Base-by-base conservation (phyloP, 2,329 filamentous ascomycete species). In the Trichoderma atroviride region DNA sequence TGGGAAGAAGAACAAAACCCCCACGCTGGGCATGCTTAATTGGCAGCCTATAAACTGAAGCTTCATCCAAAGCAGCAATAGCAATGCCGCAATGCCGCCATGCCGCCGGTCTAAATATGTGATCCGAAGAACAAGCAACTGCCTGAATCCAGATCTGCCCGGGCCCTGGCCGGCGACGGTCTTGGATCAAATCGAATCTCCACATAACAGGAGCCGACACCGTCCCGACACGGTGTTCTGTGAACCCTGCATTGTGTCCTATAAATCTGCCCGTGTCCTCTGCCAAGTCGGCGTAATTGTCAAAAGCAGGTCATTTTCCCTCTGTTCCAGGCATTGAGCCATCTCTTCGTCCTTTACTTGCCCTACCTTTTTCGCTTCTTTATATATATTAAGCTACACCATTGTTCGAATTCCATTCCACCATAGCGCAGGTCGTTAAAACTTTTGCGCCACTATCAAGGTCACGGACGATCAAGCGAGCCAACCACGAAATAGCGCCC, bases 161-260 rank as follows among this genome's bases (percentile, higher is more conserved):
- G 33, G 47, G 37, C 47, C 43, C 43, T 64, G 22, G 56, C 52
- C 61, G 61, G 24, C 35, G 61, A n/a, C 24, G 50, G 61, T 16
- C 50, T 24, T 19, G 33, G 52, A 56, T 14, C 61, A 52, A 22
- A 37, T 43, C 61, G 24, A 31, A 55, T 55, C 50, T 52, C 61
- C 61, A 64, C 61, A 64, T 64, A 4, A 50, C 33, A 35, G 33
- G 40, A 61, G 33, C n/a, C 40, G 59, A 50, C 59, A 61, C 59
- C n/a, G 14, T 19, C 22, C 29, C 59, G 40, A 50, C 59, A 61
- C 59, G 19, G 27, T 19, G 24, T 59, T 50, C 37, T 19, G 29
- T 43, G 33, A 33, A 63, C 31, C 31, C 47, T 55, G 43, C 14
- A 37, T 27, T 47, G 27, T 24, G 7, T 55, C n/a, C 61, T 64